These are phyloP conservation scores for Oenanthe javanica DNA, from an alignment of 140 eudicot species.

Conservation along the genomic window DNA sequence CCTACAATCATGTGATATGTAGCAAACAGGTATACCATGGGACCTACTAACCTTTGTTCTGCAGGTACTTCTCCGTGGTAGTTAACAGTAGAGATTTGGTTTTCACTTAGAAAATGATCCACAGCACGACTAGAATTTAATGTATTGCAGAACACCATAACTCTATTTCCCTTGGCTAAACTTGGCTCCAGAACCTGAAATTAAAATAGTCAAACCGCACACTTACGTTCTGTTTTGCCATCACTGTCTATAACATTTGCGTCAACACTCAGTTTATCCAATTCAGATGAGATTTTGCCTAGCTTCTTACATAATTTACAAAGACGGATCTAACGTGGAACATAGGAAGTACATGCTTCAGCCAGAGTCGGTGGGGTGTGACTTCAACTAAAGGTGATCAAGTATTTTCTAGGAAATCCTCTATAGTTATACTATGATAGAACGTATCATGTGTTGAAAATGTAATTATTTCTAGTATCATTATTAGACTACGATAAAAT, in stretches of 20 bases:
- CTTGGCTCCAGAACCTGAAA: slow-evolving; percentile 93
- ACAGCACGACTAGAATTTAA: slow-evolving; percentile 94
- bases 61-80: slow-evolving; percentile 99
- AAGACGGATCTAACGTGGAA: background rate
- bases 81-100: slow-evolving; percentile 86
- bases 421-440: background rate
- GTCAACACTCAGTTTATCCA: background rate
- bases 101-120: slow-evolving; percentile 78
- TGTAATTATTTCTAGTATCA: no score
- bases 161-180: slow-evolving; percentile 86
- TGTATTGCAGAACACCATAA: slow-evolving; percentile 95
- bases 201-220: slow-evolving; percentile 5
- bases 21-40: background rate
- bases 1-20: background rate
- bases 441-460: no score
- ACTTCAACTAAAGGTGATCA: background rate
- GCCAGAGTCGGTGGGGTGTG: background rate
- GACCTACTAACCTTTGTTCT: slow-evolving; percentile 67
- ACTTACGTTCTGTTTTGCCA: slow-evolving; percentile 8
- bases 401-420: background rate
- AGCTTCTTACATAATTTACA: background rate
- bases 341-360: background rate
- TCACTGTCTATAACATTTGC: background rate
- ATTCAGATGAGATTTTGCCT: background rate
- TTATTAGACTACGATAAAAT: no score